Base-by-base conservation (phyloP, 805 yeast genomes). In the Saccharomycopsis malanga region DNA sequence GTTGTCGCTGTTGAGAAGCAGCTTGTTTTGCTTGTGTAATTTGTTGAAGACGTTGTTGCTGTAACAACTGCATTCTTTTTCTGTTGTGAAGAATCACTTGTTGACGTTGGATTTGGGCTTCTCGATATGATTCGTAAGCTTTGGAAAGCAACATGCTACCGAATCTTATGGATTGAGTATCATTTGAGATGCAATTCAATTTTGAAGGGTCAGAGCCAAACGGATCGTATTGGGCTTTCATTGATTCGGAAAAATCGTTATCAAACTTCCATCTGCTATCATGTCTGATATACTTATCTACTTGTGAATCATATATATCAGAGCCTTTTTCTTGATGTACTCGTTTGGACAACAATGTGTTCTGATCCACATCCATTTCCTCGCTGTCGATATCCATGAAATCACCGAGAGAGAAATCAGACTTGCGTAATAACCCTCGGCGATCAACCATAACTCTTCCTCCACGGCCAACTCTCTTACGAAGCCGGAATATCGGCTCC, bases 121-220 rank as follows among this genome's bases (percentile, higher is more conserved):
- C 87, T 56, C 87, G 70, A 53, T 81, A 67, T 43, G 81, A 74
- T 45, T 88, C 96, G 59, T 85, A 85, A 0, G 96, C 81, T 62
- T 89, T 91, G 3, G 93, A 78, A 36, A 88, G 70, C 27, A 91
- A 65, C 96, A 88, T 88, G 4, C 95, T 78, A 6, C 96, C 96
- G 65, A 89, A 89, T 50, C 97, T 71, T 25, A 91, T 85, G 1
- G 85, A 81, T 64, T 89, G 97, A 1, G 96, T 88, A 44, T 81
- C 91, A 45, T 82, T 82, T 12, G 87, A 77, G 36, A 89, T 87
- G 53, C 83, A 83, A 59, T 89, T 89, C 57, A 89, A 71, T 46
- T 76, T 73, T 0, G 95, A 80, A 0, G 97, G 96, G 62, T 87
- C 96, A 50, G 76, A 73, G 50, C 80, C 72, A 47, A 86, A 70